Base-by-base conservation (phyloP, 2,329 filamentous ascomycete genomes). In the Stagonosporopsis tanaceti region DNA sequence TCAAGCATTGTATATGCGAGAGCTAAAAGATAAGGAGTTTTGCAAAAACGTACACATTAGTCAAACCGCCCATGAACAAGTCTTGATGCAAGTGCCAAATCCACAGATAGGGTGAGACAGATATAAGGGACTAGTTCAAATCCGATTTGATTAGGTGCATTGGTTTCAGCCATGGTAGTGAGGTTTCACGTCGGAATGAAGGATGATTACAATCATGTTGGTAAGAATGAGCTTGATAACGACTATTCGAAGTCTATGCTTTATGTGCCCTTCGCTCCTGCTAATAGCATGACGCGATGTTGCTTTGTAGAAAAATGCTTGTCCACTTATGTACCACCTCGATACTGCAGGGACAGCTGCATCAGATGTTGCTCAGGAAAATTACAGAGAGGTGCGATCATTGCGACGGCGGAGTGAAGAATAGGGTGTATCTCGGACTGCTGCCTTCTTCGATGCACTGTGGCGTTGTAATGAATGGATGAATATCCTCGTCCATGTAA, bases 381-480 rank as follows among this genome's bases (percentile, higher is more conserved):
- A 9, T 3, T 15, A 14, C 14, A 5, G 12, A 30, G 17, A 37
- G 7, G 6, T 11, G 8, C 15, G 1, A 22, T 22, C 25, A 44
- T 8, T 12, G 24, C 6, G 47, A 51, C 6, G 41, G 27, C 28
- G 53, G 41, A 11, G 24, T 47, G n/a, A 47, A 7, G 4, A 38
- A 38, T 0, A 17, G 17, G 2, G 4, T 47, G n/a, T 32, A 15
- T 17, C 15, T 47, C 12, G 35, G 37, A 37, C 42, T 53, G 11
- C 17, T 34, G 0, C 12, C 25, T 7, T 30, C 34, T 22, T 50
- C 50, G 22, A 57, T 15, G n/a, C 38, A 45, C 1, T 38, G 47
- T 15, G 54, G 50, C 28, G 55, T 53, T 8, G 55, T 58, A 22
- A 58, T 53, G 34, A 58, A 58, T 14, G 55, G 55, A 22, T 48